Evolutionary conservation across 176 grass and related monocot genomes (phyloP), one percentile per base, ranked within the genome.

Genomic region (Areca catechu): DNA sequence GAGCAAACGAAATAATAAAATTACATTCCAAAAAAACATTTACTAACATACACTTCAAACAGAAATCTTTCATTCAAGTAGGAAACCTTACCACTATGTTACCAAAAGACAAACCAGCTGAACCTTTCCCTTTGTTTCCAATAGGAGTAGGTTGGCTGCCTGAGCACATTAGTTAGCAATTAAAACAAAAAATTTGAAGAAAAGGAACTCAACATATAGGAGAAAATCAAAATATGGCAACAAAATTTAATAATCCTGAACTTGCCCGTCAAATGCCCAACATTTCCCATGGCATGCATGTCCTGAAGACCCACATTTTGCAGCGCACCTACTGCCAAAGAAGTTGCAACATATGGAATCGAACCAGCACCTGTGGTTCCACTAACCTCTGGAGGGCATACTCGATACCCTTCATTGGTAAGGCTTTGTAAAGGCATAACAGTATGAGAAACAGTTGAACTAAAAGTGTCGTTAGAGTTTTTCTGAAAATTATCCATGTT

Each of bases 351-450:
- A 72, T 76, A 72, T 24, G 30, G 63, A 61, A 51, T 57, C 72
- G 68, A 70, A 58, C 75, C 69, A 61, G 65, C 63, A 54, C 17
- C 5, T 16, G 70, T 80, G 73, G 71, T 58, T 78, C 74, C 74
- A 67, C 54, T 67, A 58, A 54, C 60, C 20, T 48, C 74, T 80
- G 83, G 75, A 87, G 69, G 69, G 70, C 71, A 70, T 75, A 66
- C 71, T 62, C 57, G 20, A 64, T 73, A 74, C 19, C 53, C 77
- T 73, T 77, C 74, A 88, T 80, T 80, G 71, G 86, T 97, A 91
- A 80, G 77, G 77, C 63, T 88, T 97, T 91, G 92, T 88, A 92
- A 98, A 92, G 93, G 93, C 73, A 83, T 78, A 98, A 98, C 93
- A 98, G 76, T 68, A 81, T 65, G 73, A 24, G 74, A 82, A 86